phyloP scores from a whole-genome alignment of 495 filamentous ascomycete genomes.

The Penicillium flavigenum region DNA sequence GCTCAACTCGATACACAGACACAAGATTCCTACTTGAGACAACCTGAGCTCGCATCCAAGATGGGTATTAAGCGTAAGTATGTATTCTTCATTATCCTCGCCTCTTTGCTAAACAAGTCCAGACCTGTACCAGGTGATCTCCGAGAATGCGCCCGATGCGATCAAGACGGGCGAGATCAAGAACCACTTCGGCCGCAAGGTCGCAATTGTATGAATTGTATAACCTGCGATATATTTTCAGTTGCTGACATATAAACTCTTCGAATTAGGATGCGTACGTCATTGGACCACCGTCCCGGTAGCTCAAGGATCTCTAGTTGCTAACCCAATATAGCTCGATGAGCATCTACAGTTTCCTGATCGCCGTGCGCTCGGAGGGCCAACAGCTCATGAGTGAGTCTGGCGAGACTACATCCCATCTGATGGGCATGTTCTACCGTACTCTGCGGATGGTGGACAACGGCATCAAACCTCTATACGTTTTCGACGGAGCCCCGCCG shows the following conservation, averaged over 20 bases:
- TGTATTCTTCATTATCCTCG: not conserved
- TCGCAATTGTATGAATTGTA: slow-evolving; percentile 74
- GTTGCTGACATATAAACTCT: not conserved
- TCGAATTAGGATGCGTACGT: slow-evolving; percentile 77
- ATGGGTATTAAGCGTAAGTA: slow-evolving; percentile 88
- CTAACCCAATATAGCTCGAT: slow-evolving; percentile 67
- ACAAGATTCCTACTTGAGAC: slow-evolving; percentile 5
- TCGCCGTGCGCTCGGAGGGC: slow-evolving; percentile 93
- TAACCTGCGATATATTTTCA: not conserved
- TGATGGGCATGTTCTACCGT: slow-evolving; percentile 99
- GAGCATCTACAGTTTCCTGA: slow-evolving; percentile 98
- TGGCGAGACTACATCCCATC: slow-evolving; percentile 93
- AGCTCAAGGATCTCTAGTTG: not conserved
- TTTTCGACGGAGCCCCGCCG: slow-evolving; percentile 94
- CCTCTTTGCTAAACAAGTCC: slow-evolving; percentile 14
- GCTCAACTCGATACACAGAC: slow-evolving; percentile 5
- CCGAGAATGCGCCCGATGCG: slow-evolving; percentile 89
- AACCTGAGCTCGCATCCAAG: slow-evolving; percentile 21
- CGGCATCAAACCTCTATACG: slow-evolving; percentile 96
- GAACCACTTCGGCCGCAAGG: slow-evolving; percentile 95
- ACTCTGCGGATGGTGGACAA: slow-evolving; percentile 98
- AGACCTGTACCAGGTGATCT: slow-evolving; percentile 83
- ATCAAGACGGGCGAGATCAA: slow-evolving; percentile 97
- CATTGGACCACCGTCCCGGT: slow-evolving; percentile 4
- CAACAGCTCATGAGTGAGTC: slow-evolving; percentile 92